Conservation (phyloP, 2,329 filamentous ascomycete genomes). For the Hypoxylon sp. region DNA sequence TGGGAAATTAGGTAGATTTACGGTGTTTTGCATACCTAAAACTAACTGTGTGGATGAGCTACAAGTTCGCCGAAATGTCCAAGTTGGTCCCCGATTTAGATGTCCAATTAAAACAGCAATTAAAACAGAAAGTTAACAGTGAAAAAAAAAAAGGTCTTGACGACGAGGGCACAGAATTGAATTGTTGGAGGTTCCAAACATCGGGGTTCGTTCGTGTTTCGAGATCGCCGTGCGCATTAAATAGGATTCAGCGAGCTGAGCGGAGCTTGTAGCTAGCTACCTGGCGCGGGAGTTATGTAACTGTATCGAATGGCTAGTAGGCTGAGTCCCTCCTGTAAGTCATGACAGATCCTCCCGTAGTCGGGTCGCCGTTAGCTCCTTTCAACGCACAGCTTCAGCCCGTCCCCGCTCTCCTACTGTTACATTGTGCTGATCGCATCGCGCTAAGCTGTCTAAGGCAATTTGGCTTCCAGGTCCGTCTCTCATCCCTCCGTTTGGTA, state of each 20-base stretch:
- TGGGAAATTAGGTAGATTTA: slow-evolving; percentile 35
- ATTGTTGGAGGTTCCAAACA: slow-evolving; percentile 2
- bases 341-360: slow-evolving; percentile 43
- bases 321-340: slow-evolving; percentile 37
- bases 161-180: background rate
- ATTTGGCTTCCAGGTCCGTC: slow-evolving; percentile 40
- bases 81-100: slow-evolving; percentile 1
- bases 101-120: background rate
- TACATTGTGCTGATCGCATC: slow-evolving; percentile 37
- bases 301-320: slow-evolving; percentile 2
- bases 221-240: slow-evolving; percentile 35
- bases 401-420: slow-evolving; percentile 35
- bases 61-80: background rate
- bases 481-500: slow-evolving; percentile 47
- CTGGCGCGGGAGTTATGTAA: background rate
- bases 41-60: slow-evolving; percentile 29
- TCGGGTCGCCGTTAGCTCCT: slow-evolving; percentile 39
- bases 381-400: slow-evolving; percentile 34
- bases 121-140: background rate
- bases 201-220: slow-evolving; percentile 20
- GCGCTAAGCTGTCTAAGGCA: slow-evolving; percentile 38
- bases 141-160: background rate
- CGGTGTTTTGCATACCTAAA: slow-evolving; percentile 34
- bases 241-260: slow-evolving; percentile 40
- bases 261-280: slow-evolving; percentile 20